phyloP scores from a whole-genome alignment of 768 basidiomycete genomes.

The Naematelia encephala region DNA sequence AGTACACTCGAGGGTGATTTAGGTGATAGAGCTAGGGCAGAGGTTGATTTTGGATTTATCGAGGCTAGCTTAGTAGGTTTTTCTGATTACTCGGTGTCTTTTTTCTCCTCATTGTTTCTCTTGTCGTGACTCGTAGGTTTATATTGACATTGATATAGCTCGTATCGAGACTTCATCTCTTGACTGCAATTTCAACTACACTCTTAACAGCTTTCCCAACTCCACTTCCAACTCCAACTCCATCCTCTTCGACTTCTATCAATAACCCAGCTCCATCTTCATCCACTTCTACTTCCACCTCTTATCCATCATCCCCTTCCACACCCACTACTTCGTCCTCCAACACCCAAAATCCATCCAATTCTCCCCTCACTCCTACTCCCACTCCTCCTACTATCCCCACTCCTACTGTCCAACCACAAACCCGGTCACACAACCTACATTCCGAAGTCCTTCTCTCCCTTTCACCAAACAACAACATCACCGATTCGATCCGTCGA shows the following conservation, averaged over 20 bases:
- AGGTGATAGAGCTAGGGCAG: conserved; percentile 67
- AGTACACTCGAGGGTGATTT: conserved; percentile 58
- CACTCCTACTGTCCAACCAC: conserved; percentile 51
- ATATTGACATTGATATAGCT: conserved; percentile 57
- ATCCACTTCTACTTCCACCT: not conserved
- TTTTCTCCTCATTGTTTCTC: conserved; percentile 6
- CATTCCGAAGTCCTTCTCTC: conserved; percentile 89
- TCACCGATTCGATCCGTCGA: conserved; percentile 78
- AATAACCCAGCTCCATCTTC: not conserved
- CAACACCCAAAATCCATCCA: no score
- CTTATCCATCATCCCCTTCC: not conserved
- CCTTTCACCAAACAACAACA: conserved; percentile 84
- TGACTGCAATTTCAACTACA: conserved; percentile 67
- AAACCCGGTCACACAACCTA: conserved; percentile 74
- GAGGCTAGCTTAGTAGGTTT: conserved; percentile 70
- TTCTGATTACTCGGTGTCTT: not conserved
- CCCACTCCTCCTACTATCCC: conserved; percentile 59
- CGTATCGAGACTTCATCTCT: conserved; percentile 72
- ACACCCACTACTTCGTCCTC: not conserved
- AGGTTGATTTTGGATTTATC: conserved; percentile 87
- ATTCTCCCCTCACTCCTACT: conserved; percentile 2
- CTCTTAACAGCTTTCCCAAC: conserved; percentile 19
- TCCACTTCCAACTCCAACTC: not conserved
- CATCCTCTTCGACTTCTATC: not conserved
- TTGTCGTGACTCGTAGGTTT: not conserved